phyloP scores from a whole-genome alignment of 164 flowering plant species.

The Tetrastigma voinierianum region DNA sequence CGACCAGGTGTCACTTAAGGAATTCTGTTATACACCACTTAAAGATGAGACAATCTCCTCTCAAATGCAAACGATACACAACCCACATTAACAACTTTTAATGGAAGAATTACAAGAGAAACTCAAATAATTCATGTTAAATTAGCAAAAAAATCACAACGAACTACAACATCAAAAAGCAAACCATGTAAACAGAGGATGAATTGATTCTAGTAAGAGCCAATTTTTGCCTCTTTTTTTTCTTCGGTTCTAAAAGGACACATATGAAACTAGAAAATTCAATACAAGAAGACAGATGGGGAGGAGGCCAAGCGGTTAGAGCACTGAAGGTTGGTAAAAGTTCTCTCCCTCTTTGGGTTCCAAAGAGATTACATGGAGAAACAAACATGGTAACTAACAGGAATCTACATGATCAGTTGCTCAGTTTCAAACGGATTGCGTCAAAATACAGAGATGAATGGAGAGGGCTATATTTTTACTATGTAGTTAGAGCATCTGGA shows the following conservation, averaged over 20 bases:
- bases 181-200: not conserved
- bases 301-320: not conserved
- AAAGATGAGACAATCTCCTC: not conserved
- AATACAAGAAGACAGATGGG: not conserved
- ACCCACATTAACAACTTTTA: no score
- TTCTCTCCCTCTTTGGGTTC: no score
- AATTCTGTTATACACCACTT: not conserved
- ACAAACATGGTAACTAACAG: no score
- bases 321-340: no score
- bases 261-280: not conserved
- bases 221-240: not conserved
- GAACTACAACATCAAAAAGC: not conserved
- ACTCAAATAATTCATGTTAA: not conserved
- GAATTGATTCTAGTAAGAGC: not conserved
- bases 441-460: no score
- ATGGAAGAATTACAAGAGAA: no score
- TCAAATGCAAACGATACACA: not conserved
- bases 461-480: no score
- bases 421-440: no score
- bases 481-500: conserved; percentile 45
- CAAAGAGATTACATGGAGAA: no score
- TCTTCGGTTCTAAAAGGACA: no score
- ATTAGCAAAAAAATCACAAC: not conserved
- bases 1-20: no score
- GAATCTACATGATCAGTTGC: no score